Conservation (phyloP, 306 rosid genomes). For the Acacia crassicarpa region DNA sequence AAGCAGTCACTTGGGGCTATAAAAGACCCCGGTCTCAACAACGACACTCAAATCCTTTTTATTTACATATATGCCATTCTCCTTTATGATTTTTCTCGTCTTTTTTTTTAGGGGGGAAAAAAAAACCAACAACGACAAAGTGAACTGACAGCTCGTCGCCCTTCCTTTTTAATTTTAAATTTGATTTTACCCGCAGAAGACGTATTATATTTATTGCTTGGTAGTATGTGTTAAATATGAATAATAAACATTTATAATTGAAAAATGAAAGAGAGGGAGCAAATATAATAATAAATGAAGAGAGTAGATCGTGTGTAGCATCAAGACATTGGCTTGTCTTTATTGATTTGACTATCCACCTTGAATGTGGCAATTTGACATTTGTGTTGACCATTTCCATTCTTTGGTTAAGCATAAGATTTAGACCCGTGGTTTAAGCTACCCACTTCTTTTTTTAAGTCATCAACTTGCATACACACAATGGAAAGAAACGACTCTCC, state of each 20-base stretch:
- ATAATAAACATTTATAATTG: not conserved
- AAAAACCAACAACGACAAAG: not conserved
- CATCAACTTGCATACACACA: not conserved
- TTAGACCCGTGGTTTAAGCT: not conserved
- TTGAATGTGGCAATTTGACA: not conserved
- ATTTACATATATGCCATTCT: conserved; percentile 43
- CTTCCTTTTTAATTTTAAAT: not conserved
- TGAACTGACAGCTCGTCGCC: not conserved
- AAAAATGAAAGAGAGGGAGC: not conserved
- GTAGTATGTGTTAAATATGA: not conserved
- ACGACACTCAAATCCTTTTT: conserved; percentile 27
- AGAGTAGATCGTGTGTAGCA: not conserved
- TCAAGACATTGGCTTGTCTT: not conserved
- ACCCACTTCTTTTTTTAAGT: not conserved
- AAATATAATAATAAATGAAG: not conserved
- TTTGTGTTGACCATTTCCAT: not conserved
- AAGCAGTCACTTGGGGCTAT: not conserved
- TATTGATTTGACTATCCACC: not conserved
- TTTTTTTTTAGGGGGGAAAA: not conserved
- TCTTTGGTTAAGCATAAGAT: not conserved
- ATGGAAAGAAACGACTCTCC: not conserved
- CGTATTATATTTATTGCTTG: no score
- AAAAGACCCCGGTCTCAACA: not conserved
- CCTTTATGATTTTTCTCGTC: not conserved
- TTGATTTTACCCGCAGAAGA: not conserved